Percentiles rank a stretch among this genome's conserved stretches.
phyloP scores from a whole-genome alignment of 2,329 filamentous ascomycete species.

The Penicillium crustosum region DNA sequence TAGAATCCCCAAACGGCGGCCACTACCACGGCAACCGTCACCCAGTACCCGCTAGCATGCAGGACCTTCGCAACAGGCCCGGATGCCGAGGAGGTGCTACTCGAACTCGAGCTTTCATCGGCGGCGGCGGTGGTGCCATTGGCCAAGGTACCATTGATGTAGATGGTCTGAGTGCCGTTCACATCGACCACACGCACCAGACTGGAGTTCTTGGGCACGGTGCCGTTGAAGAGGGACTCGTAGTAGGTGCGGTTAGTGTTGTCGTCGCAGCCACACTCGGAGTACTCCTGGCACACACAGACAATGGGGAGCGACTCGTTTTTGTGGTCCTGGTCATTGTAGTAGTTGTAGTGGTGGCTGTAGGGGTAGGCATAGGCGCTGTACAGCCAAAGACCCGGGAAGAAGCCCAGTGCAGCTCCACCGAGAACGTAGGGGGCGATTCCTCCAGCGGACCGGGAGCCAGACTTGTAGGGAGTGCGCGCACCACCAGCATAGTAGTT shows the following conservation, averaged over 20 bases:
- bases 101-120: constrained; percentile 27
- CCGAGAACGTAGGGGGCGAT: constrained; percentile 52
- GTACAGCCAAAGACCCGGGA: constrained; percentile 58
- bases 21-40: constrained; percentile 40
- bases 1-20: constrained; percentile 35
- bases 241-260: constrained; percentile 47
- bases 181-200: constrained; percentile 40
- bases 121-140: constrained; percentile 45
- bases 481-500: constrained; percentile 58
- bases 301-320: constrained; percentile 55
- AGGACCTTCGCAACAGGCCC: constrained; percentile 21
- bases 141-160: constrained; percentile 50
- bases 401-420: constrained; percentile 47
- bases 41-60: constrained; percentile 44
- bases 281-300: constrained; percentile 57
- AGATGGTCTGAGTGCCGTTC: constrained; percentile 47
- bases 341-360: constrained; percentile 48
- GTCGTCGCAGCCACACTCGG: constrained; percentile 59
- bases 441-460: constrained; percentile 47
- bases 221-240: constrained; percentile 45
- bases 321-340: constrained; percentile 44
- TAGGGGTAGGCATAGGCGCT: constrained; percentile 58
- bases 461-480: constrained; percentile 51
- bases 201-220: constrained; percentile 40
- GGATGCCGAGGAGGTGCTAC: constrained; percentile 21